phyloP scores from a whole-genome alignment of 2,329 filamentous ascomycete genomes.

The Scorias spongiosa region DNA sequence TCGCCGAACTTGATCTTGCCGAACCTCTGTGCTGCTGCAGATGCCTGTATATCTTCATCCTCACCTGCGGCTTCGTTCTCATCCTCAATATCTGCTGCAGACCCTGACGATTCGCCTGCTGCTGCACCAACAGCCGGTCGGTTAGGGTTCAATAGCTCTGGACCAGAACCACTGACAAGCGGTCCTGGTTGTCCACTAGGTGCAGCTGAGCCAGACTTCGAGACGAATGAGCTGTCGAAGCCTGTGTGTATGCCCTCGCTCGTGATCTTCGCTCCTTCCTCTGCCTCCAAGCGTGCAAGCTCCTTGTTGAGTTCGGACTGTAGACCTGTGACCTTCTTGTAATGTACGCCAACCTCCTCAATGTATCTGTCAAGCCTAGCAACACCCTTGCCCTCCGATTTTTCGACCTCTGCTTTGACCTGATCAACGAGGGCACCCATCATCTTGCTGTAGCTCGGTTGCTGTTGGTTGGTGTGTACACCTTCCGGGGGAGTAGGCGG shows the following conservation, averaged over 20 bases:
- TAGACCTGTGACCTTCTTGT: slow-evolving; percentile 60
- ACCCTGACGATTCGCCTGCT: slow-evolving; percentile 37
- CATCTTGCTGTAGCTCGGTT: slow-evolving; percentile 89
- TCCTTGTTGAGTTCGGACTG: slow-evolving; percentile 62
- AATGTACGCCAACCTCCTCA: slow-evolving; percentile 60
- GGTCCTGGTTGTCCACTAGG: slow-evolving; percentile 8
- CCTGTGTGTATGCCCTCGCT: slow-evolving; percentile 79
- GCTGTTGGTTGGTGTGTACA: slow-evolving; percentile 58
- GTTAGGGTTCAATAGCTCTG: slow-evolving; percentile 52
- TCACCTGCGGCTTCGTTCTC: slow-evolving; percentile 25
- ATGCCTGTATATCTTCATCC: slow-evolving; percentile 61
- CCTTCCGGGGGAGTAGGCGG: slow-evolving; percentile 64
- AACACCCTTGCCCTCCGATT: slow-evolving; percentile 40
- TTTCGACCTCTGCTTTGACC: slow-evolving; percentile 73
- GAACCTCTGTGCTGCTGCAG: slow-evolving; percentile 65
- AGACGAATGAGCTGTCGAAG: slow-evolving; percentile 74
- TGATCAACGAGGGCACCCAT: slow-evolving; percentile 92
- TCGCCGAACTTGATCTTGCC: slow-evolving; percentile 61
- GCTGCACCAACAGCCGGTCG: slow-evolving; percentile 16
- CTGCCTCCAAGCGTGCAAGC: slow-evolving; percentile 67
- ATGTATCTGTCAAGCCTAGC: slow-evolving; percentile 61
- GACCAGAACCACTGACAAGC: slow-evolving; percentile 34
- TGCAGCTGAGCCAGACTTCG: slow-evolving; percentile 32
- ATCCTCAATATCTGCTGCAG: slow-evolving; percentile 48
- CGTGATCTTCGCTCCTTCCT: slow-evolving; percentile 81